Conservation (phyloP, 2,329 filamentous ascomycete species). For the Cercospora nicotianae region DNA sequence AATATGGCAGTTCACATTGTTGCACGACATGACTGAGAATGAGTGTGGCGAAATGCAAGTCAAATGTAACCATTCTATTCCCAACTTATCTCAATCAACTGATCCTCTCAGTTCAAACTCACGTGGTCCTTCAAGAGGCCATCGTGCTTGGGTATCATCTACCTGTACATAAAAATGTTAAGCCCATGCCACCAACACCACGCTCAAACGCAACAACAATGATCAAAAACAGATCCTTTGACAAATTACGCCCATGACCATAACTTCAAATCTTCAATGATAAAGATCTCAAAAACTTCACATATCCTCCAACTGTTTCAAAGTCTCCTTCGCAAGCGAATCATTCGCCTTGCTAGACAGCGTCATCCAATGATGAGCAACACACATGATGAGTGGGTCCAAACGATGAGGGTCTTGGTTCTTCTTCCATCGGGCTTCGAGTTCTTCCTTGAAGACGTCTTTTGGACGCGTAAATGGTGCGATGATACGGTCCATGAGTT, state of each 20-base stretch:
- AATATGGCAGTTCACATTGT: no score
- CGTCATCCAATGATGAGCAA: conserved; percentile 98
- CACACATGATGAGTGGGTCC: conserved; percentile 86
- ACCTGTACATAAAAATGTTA: conserved; percentile 9
- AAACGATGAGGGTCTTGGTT: conserved; percentile 64
- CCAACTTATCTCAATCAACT: background rate
- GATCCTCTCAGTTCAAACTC: background rate
- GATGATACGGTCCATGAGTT: conserved; percentile 75
- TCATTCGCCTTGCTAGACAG: conserved; percentile 83
- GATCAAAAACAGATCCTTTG: background rate
- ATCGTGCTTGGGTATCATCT: conserved; percentile 11
- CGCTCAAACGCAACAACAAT: conserved; percentile 8
- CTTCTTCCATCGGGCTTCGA: conserved; percentile 66
- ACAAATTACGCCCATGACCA: background rate
- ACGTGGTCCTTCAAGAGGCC: background rate
- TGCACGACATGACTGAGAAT: background rate
- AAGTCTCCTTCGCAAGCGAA: conserved; percentile 75
- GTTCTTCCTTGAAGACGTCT: conserved; percentile 86
- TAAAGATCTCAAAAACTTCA: conserved; percentile 42
- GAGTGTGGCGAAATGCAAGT: background rate
- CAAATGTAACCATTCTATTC: background rate
- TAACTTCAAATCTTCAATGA: background rate
- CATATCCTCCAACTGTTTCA: conserved; percentile 69
- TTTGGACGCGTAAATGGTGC: conserved; percentile 79
- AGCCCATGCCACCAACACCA: conserved; percentile 3